Evolutionary conservation across 305 asterid species (phyloP), one percentile per base, ranked within the genome.

Genomic region (Solanum hybrid): DNA sequence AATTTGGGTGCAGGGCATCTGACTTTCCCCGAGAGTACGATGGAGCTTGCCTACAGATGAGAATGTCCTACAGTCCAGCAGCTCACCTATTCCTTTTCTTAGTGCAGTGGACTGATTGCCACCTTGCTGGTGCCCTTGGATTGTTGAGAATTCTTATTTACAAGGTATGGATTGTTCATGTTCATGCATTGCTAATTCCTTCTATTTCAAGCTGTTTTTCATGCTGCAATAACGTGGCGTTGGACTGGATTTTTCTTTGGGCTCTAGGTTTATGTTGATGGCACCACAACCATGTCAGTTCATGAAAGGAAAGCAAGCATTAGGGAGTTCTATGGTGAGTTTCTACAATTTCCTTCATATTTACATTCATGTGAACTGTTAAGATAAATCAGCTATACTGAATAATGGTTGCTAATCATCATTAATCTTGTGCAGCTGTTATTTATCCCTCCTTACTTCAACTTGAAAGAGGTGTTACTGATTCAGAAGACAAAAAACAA

Each of bases 281-380:
- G 99, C 91, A 95, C 99, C 92, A 97, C 99, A 87, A 96, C 99
- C 31, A 96, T 97, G 99, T 93, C 97, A 33, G 94, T 96, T 89
- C 98, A 97, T 89, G 99, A 97, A 94, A 95, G 99, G 90, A 97
- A 96, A 91, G 98, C 99, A 28, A 97, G 98, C 95, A 93, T 96
- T 92, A 90, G 99, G 89, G 99, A 97, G 93, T 97, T 97, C 90
- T 96, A 97, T 89, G 99, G 99, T 96, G 92, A 95, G 88, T 75
- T 88, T 77, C 74, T 31, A 75, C 69, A 82, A 69, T 91, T 28
- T 87, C 57, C 34, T 80, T 11, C 73, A 67, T 76, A 89, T 46
- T 73, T 35, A 42, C 42, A 26, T 18, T 22, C 87, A n/a, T 18
- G 64, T 71, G 61, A 31, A 82, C 88, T 85, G 28, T 7, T 12